Percentiles rank a stretch among this genome's conserved stretches.
Evolutionary conservation across 352 stramenopile species (phyloP).

Genomic region (Pythium folliculosum): DNA sequence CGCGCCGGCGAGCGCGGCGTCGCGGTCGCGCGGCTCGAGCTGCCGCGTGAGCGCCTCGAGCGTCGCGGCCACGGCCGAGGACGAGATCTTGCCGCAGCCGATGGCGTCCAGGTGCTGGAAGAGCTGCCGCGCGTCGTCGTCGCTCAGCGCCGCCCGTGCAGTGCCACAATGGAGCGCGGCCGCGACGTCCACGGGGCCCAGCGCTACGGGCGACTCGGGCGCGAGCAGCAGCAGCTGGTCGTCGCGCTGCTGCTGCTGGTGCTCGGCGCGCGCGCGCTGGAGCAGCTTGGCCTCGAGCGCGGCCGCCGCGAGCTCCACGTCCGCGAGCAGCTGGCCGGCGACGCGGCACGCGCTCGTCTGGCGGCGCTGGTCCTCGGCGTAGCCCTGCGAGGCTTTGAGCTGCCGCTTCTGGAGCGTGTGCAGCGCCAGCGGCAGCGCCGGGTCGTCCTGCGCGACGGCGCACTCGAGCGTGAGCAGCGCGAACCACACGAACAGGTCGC

Average conservation of each 20-base stretch:
- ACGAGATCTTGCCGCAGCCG: slow-evolving; percentile 55
- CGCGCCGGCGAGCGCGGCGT: slow-evolving; percentile 1
- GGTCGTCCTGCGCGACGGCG: slow-evolving; percentile 46
- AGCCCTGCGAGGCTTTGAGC: slow-evolving; percentile 11
- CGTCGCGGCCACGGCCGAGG: slow-evolving; percentile 31
- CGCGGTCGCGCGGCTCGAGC: slow-evolving; percentile 18
- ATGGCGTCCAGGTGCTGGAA: slow-evolving; percentile 58
- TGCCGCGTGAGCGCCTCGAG: slow-evolving; percentile 53
- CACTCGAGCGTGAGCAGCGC: slow-evolving; percentile 54
- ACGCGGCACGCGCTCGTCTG: slow-evolving; percentile 42
- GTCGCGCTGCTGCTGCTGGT: slow-evolving; percentile 12
- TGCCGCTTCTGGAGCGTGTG: slow-evolving; percentile 31
- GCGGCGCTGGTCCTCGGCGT: slow-evolving; percentile 37
- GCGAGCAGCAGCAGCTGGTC: neutral
- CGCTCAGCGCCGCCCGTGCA: neutral
- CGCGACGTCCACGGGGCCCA: neutral
- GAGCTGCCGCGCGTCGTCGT: slow-evolving; percentile 30
- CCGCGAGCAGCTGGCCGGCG: slow-evolving; percentile 33
- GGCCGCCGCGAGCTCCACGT: slow-evolving; percentile 44
- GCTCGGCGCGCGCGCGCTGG: slow-evolving; percentile 6
- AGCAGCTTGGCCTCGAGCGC: slow-evolving; percentile 23
- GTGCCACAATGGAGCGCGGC: neutral
- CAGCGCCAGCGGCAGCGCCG: slow-evolving; percentile 38
- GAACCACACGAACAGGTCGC: slow-evolving; percentile 61
- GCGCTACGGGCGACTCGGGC: slow-evolving; percentile 9